These are phyloP conservation scores for Ogataea minuta DNA, from an alignment of 805 yeast genomes.

Conservation along the genomic window DNA sequence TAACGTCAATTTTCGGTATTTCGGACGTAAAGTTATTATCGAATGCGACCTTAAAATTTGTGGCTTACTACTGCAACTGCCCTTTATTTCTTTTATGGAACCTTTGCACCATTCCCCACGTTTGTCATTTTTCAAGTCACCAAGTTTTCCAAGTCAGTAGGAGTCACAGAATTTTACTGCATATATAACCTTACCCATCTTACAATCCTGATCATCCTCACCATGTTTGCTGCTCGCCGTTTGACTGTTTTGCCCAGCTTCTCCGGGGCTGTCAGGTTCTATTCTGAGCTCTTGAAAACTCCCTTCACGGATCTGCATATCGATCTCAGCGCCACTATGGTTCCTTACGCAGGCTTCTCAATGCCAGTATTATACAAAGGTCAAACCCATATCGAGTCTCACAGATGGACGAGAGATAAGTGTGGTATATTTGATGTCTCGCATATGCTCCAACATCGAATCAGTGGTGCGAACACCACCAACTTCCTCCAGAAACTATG, in stretches of 20 bases:
- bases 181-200: conserved; percentile 1
- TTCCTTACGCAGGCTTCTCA: conserved; percentile 92
- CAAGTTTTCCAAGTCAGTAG: neutral
- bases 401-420: conserved; percentile 84
- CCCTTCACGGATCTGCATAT: conserved; percentile 82
- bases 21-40: too few species aligned
- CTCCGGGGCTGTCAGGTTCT: conserved; percentile 1
- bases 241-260: neutral
- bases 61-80: too few species aligned
- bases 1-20: too few species aligned
- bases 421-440: conserved; percentile 96
- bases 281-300: conserved; percentile 47
- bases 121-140: neutral
- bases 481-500: conserved; percentile 74
- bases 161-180: neutral
- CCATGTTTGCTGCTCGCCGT: conserved; percentile 6
- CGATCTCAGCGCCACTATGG: conserved; percentile 82
- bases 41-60: too few species aligned
- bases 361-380: conserved; percentile 90
- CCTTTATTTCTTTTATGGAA: too few species aligned
- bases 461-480: conserved; percentile 67
- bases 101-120: too few species aligned
- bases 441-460: conserved; percentile 91
- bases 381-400: conserved; percentile 90
- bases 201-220: too few species aligned